Conservation (phyloP, 768 basidiomycete species). For the Suillus placidus region DNA sequence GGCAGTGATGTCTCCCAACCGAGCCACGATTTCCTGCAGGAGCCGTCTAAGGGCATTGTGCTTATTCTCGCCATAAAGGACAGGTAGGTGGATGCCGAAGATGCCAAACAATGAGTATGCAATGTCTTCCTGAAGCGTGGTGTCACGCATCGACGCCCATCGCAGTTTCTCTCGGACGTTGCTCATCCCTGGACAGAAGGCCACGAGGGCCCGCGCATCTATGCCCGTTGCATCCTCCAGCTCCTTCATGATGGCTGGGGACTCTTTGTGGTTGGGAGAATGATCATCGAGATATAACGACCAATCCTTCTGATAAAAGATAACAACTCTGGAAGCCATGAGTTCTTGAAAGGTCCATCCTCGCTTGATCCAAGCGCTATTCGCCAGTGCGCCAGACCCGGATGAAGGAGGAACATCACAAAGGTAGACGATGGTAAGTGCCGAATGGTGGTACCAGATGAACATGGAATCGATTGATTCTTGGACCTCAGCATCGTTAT, state of each 20-base stretch:
- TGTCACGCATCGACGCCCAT: background rate
- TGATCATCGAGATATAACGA: background rate
- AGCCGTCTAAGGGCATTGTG: background rate
- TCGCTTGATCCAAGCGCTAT: background rate
- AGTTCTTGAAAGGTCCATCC: background rate
- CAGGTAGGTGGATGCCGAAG: background rate
- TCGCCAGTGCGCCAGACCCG: background rate
- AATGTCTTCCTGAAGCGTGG: background rate
- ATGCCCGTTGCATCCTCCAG: background rate
- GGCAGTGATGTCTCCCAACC: background rate
- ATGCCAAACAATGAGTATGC: background rate
- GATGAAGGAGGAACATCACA: background rate
- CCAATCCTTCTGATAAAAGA: background rate
- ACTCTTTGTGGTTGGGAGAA: background rate
- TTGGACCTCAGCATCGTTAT: background rate
- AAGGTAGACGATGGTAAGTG: background rate
- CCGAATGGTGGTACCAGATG: background rate
- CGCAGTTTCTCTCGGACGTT: background rate
- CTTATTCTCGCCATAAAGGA: background rate
- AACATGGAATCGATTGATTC: background rate
- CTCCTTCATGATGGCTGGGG: background rate
- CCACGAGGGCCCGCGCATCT: background rate
- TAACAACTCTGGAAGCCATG: background rate
- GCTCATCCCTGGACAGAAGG: background rate
- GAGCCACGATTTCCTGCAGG: background rate